These are phyloP conservation scores for Agapanthus africanus DNA, from an alignment of 106 monocot genomes.

Conservation along the genomic window DNA sequence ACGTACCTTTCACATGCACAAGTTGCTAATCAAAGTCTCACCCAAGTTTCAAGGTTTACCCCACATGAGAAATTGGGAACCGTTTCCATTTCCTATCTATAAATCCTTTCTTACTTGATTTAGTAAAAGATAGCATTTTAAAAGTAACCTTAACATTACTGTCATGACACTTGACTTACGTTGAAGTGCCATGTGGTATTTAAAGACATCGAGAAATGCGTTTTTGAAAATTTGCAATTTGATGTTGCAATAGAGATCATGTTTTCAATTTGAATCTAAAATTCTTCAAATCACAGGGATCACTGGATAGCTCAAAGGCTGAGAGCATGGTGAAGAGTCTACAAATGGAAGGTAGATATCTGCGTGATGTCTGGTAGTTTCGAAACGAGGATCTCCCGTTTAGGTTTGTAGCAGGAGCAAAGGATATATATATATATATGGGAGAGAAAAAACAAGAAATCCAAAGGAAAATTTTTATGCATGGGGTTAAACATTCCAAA, in stretches of 20 bases:
- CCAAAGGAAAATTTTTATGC: neutral
- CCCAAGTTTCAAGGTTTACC: too few relatives aligned
- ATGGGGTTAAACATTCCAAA: neutral
- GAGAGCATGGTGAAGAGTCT: slow-evolving; percentile 83
- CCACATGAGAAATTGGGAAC: too few relatives aligned
- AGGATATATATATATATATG: neutral
- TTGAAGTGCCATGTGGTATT: too few relatives aligned
- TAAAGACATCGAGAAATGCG: too few relatives aligned
- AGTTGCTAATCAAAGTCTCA: too few relatives aligned
- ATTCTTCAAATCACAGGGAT: slow-evolving; percentile 35
- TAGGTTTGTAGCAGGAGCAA: neutral
- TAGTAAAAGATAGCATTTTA: neutral
- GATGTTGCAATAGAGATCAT: neutral
- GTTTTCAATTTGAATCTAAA: neutral
- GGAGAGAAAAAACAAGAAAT: too few relatives aligned
- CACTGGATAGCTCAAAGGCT: slow-evolving; percentile 69
- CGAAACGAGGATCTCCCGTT: neutral
- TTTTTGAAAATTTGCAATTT: too few relatives aligned
- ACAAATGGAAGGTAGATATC: slow-evolving; percentile 83
- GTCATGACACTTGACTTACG: neutral
- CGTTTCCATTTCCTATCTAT: too few relatives aligned
- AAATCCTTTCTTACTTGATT: too few relatives aligned
- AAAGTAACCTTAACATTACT: neutral
- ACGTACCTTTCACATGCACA: too few relatives aligned
- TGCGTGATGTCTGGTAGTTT: slow-evolving; percentile 87